phyloP scores from a whole-genome alignment of 176 grass and related monocot species.

The Luzula sylvatica region DNA sequence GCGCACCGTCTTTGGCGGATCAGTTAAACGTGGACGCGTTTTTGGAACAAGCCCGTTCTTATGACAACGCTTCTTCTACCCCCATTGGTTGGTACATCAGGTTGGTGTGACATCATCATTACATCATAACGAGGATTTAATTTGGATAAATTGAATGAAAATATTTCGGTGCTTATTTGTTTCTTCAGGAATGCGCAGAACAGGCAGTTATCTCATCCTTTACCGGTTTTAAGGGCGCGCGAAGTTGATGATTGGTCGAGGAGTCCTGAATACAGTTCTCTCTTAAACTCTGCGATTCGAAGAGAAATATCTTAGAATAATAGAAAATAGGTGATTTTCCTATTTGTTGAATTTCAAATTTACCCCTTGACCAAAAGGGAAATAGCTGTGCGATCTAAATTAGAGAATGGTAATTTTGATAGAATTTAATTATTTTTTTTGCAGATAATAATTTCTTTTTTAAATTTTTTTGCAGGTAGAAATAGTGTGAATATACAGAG shows the following conservation, averaged over 20 bases:
- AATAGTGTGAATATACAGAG: no score
- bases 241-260: slow-evolving; percentile 91
- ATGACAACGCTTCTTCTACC: slow-evolving; percentile 73
- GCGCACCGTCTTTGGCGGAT: slow-evolving; percentile 69
- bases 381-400: no score
- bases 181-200: slow-evolving; percentile 66
- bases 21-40: slow-evolving; percentile 91
- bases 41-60: slow-evolving; percentile 95
- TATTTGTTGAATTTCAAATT: no score
- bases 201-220: slow-evolving; percentile 70
- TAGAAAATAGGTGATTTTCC: no score
- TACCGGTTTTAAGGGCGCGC: slow-evolving; percentile 71
- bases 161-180: background rate
- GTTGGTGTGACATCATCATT: slow-evolving; percentile 23
- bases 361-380: no score
- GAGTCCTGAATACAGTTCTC: slow-evolving; percentile 45
- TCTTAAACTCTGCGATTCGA: slow-evolving; percentile 21
- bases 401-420: no score
- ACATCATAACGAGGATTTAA: background rate
- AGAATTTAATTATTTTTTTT: no score
- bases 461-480: no score
- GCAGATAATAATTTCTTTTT: no score
- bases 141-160: background rate
- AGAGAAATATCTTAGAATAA: background rate
- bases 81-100: slow-evolving; percentile 89